Conservation (phyloP, 73 alveolate species). For the Stentor coeruleus region DNA sequence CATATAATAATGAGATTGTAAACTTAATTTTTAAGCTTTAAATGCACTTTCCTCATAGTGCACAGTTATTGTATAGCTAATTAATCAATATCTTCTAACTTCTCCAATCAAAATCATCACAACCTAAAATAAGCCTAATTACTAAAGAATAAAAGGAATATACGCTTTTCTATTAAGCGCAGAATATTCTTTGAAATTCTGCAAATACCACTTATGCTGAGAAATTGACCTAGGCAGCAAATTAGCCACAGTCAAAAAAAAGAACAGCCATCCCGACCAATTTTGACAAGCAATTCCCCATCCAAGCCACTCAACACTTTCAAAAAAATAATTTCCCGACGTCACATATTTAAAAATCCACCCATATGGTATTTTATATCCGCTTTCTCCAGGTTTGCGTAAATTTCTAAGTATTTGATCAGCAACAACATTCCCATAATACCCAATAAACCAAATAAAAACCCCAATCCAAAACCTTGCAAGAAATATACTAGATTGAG, state of each 20-base stretch:
- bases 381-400: conserved; percentile 20
- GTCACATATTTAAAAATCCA: not conserved
- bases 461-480: conserved; percentile 1
- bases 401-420: conserved; percentile 6
- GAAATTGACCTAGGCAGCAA: not conserved
- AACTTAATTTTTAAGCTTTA: too few species aligned
- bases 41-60: too few species aligned
- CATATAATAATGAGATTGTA: too few species aligned
- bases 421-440: not conserved
- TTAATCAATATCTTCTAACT: too few species aligned
- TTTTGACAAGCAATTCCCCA: conserved; percentile 18
- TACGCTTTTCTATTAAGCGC: conserved; percentile 9
- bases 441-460: conserved; percentile 8
- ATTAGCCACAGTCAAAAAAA: not conserved
- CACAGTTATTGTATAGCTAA: too few species aligned
- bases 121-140: too few species aligned
- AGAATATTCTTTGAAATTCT: conserved; percentile 13
- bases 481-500: not conserved
- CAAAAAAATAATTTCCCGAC: not conserved
- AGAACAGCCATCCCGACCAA: not conserved
- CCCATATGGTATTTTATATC: conserved; percentile 25
- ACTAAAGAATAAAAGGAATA: conserved; percentile 2
- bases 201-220: conserved; percentile 23
- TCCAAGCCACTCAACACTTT: not conserved
- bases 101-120: too few species aligned